Conservation (phyloP, 2,329 filamentous ascomycete genomes). For the Drechslera avenae region DNA sequence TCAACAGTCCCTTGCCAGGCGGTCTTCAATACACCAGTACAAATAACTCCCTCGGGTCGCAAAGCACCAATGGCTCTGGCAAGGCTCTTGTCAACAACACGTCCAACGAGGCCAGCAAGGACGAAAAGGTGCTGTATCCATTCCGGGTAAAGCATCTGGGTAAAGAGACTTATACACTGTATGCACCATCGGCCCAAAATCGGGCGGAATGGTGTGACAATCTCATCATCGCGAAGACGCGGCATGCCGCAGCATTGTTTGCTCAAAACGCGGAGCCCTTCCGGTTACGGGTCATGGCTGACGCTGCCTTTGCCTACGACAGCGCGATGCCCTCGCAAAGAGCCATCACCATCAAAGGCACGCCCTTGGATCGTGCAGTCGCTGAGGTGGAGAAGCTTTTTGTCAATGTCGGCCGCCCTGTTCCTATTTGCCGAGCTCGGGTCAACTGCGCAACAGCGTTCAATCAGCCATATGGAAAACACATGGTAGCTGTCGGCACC, state of each 20-base stretch:
- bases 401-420: conserved; percentile 67
- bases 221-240: conserved; percentile 93
- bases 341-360: conserved; percentile 82
- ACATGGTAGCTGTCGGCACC: conserved; percentile 91
- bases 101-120: conserved; percentile 62
- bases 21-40: conserved; percentile 73
- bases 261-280: conserved; percentile 97
- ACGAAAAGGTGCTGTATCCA: conserved; percentile 82
- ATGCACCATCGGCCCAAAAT: conserved; percentile 75
- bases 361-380: conserved; percentile 89
- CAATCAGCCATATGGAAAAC: conserved; percentile 75
- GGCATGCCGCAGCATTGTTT: conserved; percentile 85
- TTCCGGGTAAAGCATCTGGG: conserved; percentile 96
- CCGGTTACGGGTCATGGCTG: conserved; percentile 86
- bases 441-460: conserved; percentile 96
- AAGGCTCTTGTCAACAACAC: conserved; percentile 56
- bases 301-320: conserved; percentile 87
- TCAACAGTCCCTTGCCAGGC: conserved; percentile 49
- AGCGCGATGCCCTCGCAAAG: conserved; percentile 58
- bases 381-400: conserved; percentile 83
- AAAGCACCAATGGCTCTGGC: conserved; percentile 58
- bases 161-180: conserved; percentile 89
- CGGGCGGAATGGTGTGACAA: conserved; percentile 90
- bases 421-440: conserved; percentile 78
- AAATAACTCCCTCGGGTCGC: conserved; percentile 60